A percentile compares a stretch with the other conserved stretches of the same genome.
phyloP scores from a whole-genome alignment of 2,329 filamentous ascomycete species.

The Shiraia sp. region DNA sequence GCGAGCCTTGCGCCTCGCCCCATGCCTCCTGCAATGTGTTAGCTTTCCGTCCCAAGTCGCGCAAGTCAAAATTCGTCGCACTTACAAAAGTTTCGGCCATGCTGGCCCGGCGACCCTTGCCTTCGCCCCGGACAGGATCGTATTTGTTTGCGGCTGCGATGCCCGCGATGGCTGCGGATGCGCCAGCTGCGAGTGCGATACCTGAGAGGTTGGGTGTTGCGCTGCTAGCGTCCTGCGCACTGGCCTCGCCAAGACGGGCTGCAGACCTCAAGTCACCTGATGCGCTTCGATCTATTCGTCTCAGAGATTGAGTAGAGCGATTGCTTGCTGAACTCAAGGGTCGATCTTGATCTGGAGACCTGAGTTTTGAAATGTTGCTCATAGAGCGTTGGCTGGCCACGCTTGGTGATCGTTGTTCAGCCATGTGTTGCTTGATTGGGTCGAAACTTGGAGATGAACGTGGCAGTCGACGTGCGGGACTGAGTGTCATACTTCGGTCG shows the following conservation, averaged over 20 bases:
- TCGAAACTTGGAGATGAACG: slow-evolving; percentile 42
- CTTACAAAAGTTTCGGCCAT: slow-evolving; percentile 96
- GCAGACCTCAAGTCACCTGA: slow-evolving; percentile 78
- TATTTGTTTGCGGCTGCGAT: slow-evolving; percentile 60
- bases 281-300: slow-evolving; percentile 67
- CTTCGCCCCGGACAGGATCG: slow-evolving; percentile 83
- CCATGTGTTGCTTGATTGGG: slow-evolving; percentile 40
- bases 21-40: slow-evolving; percentile 75
- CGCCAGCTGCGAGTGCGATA: slow-evolving; percentile 40
- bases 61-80: slow-evolving; percentile 35
- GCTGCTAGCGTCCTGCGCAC: slow-evolving; percentile 41
- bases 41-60: slow-evolving; percentile 20
- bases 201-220: slow-evolving; percentile 35
- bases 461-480: slow-evolving; percentile 38
- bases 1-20: slow-evolving; percentile 87
- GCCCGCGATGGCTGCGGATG: slow-evolving; percentile 46
- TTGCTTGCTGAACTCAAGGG: slow-evolving; percentile 66
- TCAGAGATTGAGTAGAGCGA: slow-evolving; percentile 69
- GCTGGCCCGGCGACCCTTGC: slow-evolving; percentile 75
- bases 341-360: slow-evolving; percentile 54
- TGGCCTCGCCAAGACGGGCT: slow-evolving; percentile 61
- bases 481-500: slow-evolving; percentile 46
- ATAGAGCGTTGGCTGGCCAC: slow-evolving; percentile 51
- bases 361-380: slow-evolving; percentile 45
- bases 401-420: slow-evolving; percentile 44